Evolutionary conservation across 495 filamentous ascomycete genomes (phyloP), one percentile per base, ranked within the genome.

Genomic region (Niebla homalea): DNA sequence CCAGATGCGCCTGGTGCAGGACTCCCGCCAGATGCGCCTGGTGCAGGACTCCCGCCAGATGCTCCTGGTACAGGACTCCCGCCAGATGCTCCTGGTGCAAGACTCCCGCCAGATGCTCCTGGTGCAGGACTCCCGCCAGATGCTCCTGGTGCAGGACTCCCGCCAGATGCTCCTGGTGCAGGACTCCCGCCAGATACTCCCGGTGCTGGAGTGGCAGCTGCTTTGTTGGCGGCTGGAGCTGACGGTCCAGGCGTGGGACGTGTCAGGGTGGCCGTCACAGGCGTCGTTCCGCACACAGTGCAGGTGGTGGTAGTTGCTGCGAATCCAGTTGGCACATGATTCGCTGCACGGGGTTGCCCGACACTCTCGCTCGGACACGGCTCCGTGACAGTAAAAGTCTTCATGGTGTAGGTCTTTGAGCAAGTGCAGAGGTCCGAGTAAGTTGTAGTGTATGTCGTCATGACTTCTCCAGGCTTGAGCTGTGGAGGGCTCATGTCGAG

Each of bases 351-450:
- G n/a, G 48, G 49, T 19, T 49, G 36, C 35, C 56, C 58, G 8
- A 40, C 18, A 43, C 44, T 55, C 36, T 29, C 45, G 5, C 25
- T 18, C 25, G 49, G 46, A 46, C 56, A 61, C 8, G 49, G 29
- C 41, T 61, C 58, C 12, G 56, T 61, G 37, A 61, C 44, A 15
- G 58, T 61, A 50, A 58, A 61, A 29, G 58, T 58, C 39, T 51
- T 54, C 4, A 42, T 36, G 1, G 45, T 36, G 25, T 36, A 48
- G 12, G 32, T 42, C 41, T 43, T 35, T 19, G 54, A 29, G 10
- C 20, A 26, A 35, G 49, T 50, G 43, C 58, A 61, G 23, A 49
- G 20, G n/a, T 50, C 36, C 4, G 15, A 19, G 43, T 41, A 53
- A 5, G 32, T 21, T 16, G 58, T 61, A 21, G 42, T 50, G 36